A percentile compares a stretch with the other conserved stretches of the same genome.
Evolutionary conservation across 2,329 filamentous ascomycete species (phyloP).

Genomic region (Helotiales sp.): DNA sequence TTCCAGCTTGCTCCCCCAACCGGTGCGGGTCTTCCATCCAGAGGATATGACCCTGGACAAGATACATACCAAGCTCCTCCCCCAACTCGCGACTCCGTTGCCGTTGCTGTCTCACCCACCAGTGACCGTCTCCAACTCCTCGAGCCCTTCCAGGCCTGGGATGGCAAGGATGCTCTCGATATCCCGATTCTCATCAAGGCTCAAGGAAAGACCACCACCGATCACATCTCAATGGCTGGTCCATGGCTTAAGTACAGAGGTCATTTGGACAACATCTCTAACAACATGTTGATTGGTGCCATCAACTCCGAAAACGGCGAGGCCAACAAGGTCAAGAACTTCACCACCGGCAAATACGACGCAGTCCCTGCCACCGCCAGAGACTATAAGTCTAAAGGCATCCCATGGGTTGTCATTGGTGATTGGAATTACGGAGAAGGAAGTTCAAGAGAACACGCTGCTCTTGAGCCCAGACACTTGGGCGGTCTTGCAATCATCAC

Average conservation of each 20-base stretch:
- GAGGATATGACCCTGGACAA: conserved; percentile 86
- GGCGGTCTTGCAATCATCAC: conserved; percentile 97
- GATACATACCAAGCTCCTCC: conserved; percentile 97
- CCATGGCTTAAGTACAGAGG: conserved; percentile 99
- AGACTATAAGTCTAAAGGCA: conserved; percentile 97
- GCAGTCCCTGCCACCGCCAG: conserved; percentile 91
- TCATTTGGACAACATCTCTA: conserved; percentile 98
- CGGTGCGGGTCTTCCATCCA: conserved; percentile 75
- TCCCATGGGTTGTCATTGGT: conserved; percentile 96
- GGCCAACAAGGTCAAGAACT: conserved; percentile 97
- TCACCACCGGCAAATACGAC: conserved; percentile 77
- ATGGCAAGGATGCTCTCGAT: conserved; percentile 83
- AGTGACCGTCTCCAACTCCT: conserved; percentile 96
- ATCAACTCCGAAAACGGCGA: conserved; percentile 95
- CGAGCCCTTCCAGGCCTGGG: conserved; percentile 81
- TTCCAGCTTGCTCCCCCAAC: conserved; percentile 82
- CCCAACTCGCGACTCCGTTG: conserved; percentile 68
- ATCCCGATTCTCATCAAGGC: conserved; percentile 95
- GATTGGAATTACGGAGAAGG: conserved; percentile 99
- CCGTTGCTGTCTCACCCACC: conserved; percentile 80
- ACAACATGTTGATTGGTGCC: conserved; percentile 99
- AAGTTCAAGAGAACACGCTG: conserved; percentile 95
- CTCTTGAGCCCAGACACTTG: conserved; percentile 94
- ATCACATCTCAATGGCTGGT: conserved; percentile 96
- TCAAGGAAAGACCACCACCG: conserved; percentile 93